Percentiles rank a stretch among this genome's conserved stretches.
These are phyloP conservation scores for Vanderwaltozyma verrucispora DNA, from an alignment of 805 yeast genomes.

Conservation along the genomic window DNA sequence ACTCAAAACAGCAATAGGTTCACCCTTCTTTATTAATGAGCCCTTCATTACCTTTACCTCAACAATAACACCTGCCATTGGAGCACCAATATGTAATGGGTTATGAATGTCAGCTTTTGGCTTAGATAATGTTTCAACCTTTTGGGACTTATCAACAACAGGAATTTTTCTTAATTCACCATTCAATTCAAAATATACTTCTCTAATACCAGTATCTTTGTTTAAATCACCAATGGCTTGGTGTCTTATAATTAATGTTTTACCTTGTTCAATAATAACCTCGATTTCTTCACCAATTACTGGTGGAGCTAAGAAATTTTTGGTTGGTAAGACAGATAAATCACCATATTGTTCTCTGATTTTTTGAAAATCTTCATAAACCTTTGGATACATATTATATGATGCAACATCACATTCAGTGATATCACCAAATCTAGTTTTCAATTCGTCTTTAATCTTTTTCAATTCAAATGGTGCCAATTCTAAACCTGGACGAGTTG, in stretches of 20 bases:
- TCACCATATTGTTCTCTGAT: conserved; percentile 73
- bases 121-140: conserved; percentile 72
- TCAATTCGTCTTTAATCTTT: conserved; percentile 59
- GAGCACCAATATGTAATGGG: conserved; percentile 90
- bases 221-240: conserved; percentile 87
- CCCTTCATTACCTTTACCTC: conserved; percentile 85
- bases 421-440: conserved; percentile 63
- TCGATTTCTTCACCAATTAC: conserved; percentile 75
- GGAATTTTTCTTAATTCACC: conserved; percentile 96
- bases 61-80: conserved; percentile 96
- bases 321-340: conserved; percentile 84
- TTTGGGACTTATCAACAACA: conserved; percentile 75
- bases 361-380: conserved; percentile 74
- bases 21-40: conserved; percentile 85
- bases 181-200: conserved; percentile 91
- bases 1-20: conserved; percentile 79
- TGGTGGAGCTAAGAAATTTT: conserved; percentile 78
- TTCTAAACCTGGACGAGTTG: conserved; percentile 80
- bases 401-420: conserved; percentile 85
- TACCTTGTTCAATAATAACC: conserved; percentile 89
- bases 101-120: conserved; percentile 80
- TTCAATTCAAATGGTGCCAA: conserved; percentile 72
- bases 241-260: conserved; percentile 77
- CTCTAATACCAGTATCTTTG: conserved; percentile 76
- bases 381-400: conserved; percentile 95